These are phyloP conservation scores for Botrytis byssoidea DNA, from an alignment of 2,329 filamentous ascomycete species.

Conservation along the genomic window DNA sequence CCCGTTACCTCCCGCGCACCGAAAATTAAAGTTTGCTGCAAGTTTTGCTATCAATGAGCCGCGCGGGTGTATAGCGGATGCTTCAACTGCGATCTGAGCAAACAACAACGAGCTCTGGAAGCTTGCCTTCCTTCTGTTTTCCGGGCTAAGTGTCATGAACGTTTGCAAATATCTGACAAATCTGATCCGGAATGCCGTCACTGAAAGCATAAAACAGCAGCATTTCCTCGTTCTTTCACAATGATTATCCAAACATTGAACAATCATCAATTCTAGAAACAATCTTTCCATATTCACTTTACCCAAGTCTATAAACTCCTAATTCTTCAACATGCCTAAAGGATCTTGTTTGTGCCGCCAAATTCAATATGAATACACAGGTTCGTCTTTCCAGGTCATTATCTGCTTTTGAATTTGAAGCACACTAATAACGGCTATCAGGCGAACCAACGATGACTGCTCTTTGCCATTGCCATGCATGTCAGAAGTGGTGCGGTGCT, in stretches of 20 bases:
- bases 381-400: background rate
- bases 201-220: background rate
- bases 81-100: too few species aligned
- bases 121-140: background rate
- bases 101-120: background rate
- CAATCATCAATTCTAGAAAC: background rate
- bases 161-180: background rate
- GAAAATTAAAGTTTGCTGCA: too few species aligned
- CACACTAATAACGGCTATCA: constrained; percentile 26
- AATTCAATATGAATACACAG: background rate
- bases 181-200: background rate
- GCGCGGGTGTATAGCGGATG: background rate
- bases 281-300: background rate
- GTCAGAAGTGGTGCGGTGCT: constrained; percentile 53
- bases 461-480: constrained; percentile 54
- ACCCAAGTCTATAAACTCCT: background rate
- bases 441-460: constrained; percentile 46
- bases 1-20: background rate
- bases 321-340: background rate
- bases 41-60: too few species aligned
- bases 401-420: background rate
- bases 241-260: background rate
- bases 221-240: background rate
- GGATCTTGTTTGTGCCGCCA: background rate
- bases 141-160: background rate